phyloP scores from a whole-genome alignment of 257 asterid species.

The Anisodus tanguticus region DNA sequence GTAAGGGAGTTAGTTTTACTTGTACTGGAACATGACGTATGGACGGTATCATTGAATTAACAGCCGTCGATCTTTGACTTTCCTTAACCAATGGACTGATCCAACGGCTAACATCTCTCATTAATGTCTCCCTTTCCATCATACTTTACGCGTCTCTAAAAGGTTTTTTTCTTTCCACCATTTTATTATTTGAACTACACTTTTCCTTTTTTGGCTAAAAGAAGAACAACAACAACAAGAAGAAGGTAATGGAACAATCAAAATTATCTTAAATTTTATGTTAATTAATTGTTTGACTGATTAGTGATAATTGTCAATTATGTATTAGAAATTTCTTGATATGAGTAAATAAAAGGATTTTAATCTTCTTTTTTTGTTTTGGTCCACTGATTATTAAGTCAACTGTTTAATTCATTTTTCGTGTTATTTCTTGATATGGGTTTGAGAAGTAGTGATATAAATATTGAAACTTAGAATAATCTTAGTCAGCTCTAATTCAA shows the following conservation, averaged over 20 bases:
- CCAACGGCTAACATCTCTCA: neutral
- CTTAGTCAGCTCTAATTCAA: constrained; percentile 7
- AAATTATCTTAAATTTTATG: neutral
- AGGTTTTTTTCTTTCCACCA: neutral
- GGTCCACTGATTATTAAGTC: neutral
- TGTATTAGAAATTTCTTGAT: neutral
- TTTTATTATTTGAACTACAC: neutral
- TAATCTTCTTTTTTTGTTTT: neutral
- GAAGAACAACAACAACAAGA: neutral
- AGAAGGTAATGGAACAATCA: neutral
- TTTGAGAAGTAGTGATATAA: neutral
- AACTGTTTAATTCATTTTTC: neutral
- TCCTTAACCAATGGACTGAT: neutral
- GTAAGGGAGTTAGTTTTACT: too few relatives aligned
- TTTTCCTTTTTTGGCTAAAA: neutral
- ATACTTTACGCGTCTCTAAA: too few relatives aligned
- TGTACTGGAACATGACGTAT: neutral
- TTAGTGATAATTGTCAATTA: neutral
- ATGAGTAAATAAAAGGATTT: neutral
- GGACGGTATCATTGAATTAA: neutral
- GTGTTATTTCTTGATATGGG: neutral
- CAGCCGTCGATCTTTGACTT: constrained; percentile 25
- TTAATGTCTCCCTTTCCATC: neutral
- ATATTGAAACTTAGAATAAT: neutral
- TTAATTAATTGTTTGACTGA: neutral